These are phyloP conservation scores for Xylaria nigripes DNA, from an alignment of 495 filamentous ascomycete genomes.

Conservation along the genomic window DNA sequence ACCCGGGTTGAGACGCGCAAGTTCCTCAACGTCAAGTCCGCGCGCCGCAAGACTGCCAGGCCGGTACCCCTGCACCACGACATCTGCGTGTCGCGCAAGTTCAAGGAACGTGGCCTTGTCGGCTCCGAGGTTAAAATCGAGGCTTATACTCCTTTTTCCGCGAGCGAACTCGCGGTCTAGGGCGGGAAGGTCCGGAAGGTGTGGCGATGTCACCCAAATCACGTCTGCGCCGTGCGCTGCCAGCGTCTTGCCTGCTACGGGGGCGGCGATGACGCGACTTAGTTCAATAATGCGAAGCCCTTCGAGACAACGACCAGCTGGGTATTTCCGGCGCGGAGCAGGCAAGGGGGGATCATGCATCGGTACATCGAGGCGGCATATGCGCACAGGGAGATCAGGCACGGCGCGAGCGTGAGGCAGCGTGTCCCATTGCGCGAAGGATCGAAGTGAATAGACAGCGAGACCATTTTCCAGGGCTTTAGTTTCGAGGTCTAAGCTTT, in stretches of 20 bases:
- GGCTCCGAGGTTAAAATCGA: conserved; percentile 40
- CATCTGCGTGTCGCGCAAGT: conserved; percentile 25
- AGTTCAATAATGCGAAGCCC: conserved; percentile 45
- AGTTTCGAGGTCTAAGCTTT: conserved; percentile 32
- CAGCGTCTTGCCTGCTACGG: conserved; percentile 41
- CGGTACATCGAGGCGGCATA: conserved; percentile 23
- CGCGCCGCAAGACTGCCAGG: conserved; percentile 44
- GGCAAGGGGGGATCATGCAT: conserved; percentile 26
- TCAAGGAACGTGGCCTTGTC: conserved; percentile 40
- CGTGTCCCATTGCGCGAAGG: conserved; percentile 35
- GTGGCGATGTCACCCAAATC: conserved; percentile 48
- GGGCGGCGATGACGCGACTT: conserved; percentile 34
- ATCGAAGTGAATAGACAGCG: conserved; percentile 34
- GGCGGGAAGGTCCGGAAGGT: conserved; percentile 46
- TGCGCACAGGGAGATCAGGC: conserved; percentile 32
- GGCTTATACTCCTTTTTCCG: conserved; percentile 32
- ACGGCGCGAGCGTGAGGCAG: conserved; percentile 31
- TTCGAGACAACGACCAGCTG: conserved; percentile 31
- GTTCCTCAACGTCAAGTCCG: conserved; percentile 37
- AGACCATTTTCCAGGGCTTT: conserved; percentile 19
- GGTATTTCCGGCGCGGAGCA: conserved; percentile 32
- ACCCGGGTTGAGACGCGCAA: conserved; percentile 35
- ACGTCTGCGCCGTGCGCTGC: conserved; percentile 46
- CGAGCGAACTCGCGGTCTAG: conserved; percentile 51
- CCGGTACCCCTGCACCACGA: conserved; percentile 43